Evolutionary conservation across 2,329 filamentous ascomycete genomes (phyloP).

Genomic region (Alternaria gansuensis): DNA sequence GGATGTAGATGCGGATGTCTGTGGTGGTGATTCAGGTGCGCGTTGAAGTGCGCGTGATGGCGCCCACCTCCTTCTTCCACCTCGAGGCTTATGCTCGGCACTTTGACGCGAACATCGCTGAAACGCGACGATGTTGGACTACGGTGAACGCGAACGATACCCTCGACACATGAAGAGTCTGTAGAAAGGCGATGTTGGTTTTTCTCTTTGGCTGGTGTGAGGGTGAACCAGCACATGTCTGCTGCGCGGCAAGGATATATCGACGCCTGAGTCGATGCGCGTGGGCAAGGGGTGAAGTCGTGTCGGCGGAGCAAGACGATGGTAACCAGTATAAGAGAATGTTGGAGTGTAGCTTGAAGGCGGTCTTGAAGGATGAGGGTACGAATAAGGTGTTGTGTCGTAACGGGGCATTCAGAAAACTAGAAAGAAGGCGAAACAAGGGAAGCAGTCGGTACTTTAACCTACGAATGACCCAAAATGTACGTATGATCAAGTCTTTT

Average conservation of each 20-base stretch:
- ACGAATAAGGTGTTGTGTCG: constrained; percentile 27
- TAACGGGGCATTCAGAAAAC: constrained; percentile 35
- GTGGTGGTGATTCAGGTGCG: constrained; percentile 31
- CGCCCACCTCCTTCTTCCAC: constrained; percentile 29
- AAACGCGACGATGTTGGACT: constrained; percentile 31
- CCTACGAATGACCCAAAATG: constrained; percentile 19
- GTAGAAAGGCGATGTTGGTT: constrained; percentile 28
- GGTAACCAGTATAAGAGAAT: constrained; percentile 33
- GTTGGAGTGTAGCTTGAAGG: constrained; percentile 33
- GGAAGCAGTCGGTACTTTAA: constrained; percentile 29
- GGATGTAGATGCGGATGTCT: constrained; percentile 36
- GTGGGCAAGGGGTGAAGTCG: constrained; percentile 32
- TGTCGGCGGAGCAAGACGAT: constrained; percentile 36
- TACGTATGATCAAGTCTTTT: constrained; percentile 22
- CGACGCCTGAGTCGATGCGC: constrained; percentile 28
- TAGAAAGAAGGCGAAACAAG: constrained; percentile 16
- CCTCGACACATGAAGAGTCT: constrained; percentile 38
- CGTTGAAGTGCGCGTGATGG: constrained; percentile 32
- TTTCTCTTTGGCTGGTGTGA: constrained; percentile 38
- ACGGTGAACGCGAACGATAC: constrained; percentile 42
- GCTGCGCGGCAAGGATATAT: constrained; percentile 16
- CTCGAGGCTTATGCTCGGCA: constrained; percentile 33
- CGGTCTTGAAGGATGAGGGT: constrained; percentile 29
- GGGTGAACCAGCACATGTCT: constrained; percentile 48
- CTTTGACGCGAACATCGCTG: constrained; percentile 34